Evolutionary conservation across 768 basidiomycete genomes (phyloP).

Genomic region (Russula ochroleuca): DNA sequence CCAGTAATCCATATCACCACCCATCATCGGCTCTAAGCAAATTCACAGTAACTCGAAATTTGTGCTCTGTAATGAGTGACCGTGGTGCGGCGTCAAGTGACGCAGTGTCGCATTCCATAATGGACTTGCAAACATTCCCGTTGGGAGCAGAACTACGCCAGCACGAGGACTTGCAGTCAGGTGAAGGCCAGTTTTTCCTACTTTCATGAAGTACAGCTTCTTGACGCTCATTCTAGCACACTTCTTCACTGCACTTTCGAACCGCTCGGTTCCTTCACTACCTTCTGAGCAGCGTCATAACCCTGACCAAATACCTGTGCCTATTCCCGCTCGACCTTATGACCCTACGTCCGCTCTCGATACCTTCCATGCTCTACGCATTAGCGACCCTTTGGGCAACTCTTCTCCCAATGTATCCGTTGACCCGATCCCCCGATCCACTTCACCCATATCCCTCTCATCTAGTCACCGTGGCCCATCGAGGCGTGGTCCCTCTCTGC

Average conservation of each 20-base stretch:
- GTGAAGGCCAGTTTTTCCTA: slow-evolving; percentile 9
- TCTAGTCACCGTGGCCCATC: slow-evolving; percentile 29
- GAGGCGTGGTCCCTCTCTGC: slow-evolving; percentile 28
- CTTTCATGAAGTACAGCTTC: background rate
- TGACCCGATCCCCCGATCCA: slow-evolving; percentile 52
- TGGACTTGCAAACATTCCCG: slow-evolving; percentile 5
- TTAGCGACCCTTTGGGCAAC: slow-evolving; percentile 40
- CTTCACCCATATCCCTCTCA: slow-evolving; percentile 53
- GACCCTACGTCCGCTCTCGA: slow-evolving; percentile 48
- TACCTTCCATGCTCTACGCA: slow-evolving; percentile 50
- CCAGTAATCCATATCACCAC: background rate
- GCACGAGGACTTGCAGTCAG: slow-evolving; percentile 1
- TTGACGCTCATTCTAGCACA: slow-evolving; percentile 14
- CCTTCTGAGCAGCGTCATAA: slow-evolving; percentile 18
- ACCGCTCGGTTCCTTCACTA: slow-evolving; percentile 20
- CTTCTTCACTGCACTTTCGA: slow-evolving; percentile 8
- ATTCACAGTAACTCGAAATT: background rate
- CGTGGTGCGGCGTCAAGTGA: background rate
- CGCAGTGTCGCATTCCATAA: slow-evolving; percentile 10
- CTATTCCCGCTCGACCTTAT: slow-evolving; percentile 29
- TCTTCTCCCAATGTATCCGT: slow-evolving; percentile 31
- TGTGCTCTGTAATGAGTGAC: slow-evolving; percentile 2
- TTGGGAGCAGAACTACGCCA: background rate
- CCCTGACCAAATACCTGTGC: background rate
- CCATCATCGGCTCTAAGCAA: background rate